A percentile compares a stretch with the other conserved stretches of the same genome.
Evolutionary conservation across 148 eudicot species (phyloP).

Genomic region (Camellia japonica): DNA sequence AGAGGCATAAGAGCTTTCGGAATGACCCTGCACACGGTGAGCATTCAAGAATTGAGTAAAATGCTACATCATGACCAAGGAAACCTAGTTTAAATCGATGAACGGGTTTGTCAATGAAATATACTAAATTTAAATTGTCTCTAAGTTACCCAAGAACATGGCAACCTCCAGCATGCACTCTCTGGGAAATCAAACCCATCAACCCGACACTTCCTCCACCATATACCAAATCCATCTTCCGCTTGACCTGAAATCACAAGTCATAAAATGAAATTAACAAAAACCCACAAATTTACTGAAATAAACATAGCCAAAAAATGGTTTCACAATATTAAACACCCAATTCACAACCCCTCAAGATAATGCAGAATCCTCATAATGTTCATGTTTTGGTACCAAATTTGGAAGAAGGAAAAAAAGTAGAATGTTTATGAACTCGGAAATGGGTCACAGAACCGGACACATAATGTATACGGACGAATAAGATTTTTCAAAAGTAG

Average conservation of each 20-base stretch:
- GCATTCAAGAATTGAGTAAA: conserved; percentile 21
- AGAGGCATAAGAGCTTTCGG: conserved; percentile 87
- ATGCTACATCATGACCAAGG: conserved; percentile 6
- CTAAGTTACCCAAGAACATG: conserved; percentile 89
- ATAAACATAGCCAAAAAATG: not conserved
- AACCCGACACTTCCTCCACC: conserved; percentile 98
- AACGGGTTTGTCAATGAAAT: conserved; percentile 4
- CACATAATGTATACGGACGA: too few relatives aligned
- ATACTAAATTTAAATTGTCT: not conserved
- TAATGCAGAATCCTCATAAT: not conserved
- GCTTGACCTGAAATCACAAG: conserved; percentile 50
- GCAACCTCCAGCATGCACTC: conserved; percentile 80
- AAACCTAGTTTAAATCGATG: conserved; percentile 1
- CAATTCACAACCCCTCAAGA: conserved; percentile 11
- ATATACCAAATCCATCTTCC: conserved; percentile 89
- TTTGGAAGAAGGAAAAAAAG: too few relatives aligned
- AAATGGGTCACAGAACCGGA: too few relatives aligned
- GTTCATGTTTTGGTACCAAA: not conserved
- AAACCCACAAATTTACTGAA: not conserved
- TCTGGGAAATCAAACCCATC: conserved; percentile 81
- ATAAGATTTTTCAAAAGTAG: too few relatives aligned
- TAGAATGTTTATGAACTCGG: too few relatives aligned
- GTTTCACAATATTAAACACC: conserved; percentile 10
- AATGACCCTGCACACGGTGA: conserved; percentile 64
- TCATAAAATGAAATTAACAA: conserved; percentile 5